These are phyloP conservation scores for Russula foetens DNA, from an alignment of 768 basidiomycete species.

Conservation along the genomic window DNA sequence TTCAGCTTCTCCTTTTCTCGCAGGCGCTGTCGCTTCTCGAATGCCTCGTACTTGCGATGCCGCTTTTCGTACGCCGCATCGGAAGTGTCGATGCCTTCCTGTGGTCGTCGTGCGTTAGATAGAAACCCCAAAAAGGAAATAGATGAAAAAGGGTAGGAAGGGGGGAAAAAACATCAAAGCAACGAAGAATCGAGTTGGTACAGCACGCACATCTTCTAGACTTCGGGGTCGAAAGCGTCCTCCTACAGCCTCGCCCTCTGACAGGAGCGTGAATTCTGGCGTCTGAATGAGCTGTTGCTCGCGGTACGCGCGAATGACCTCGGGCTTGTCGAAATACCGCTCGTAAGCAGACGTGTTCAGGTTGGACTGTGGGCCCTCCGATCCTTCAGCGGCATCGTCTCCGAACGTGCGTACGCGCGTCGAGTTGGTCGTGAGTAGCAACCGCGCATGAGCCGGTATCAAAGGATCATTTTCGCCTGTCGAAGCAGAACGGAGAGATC, in stretches of 20 bases:
- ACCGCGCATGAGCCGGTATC: conserved; percentile 54
- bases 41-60: conserved; percentile 79
- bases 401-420: conserved; percentile 37
- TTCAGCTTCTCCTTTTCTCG: conserved; percentile 89
- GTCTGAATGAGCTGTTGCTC: conserved; percentile 71
- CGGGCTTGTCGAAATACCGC: conserved; percentile 70
- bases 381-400: conserved; percentile 25
- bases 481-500: neutral
- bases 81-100: conserved; percentile 60
- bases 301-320: conserved; percentile 63
- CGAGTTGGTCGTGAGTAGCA: conserved; percentile 71
- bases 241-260: conserved; percentile 47
- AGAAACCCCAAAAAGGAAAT: conserved; percentile 11
- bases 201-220: conserved; percentile 56
- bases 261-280: conserved; percentile 50
- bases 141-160: neutral
- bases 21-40: conserved; percentile 77
- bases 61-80: conserved; percentile 76
- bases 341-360: conserved; percentile 56
- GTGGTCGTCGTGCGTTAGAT: conserved; percentile 17
- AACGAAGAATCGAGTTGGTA: neutral
- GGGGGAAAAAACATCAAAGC: conserved; percentile 3
- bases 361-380: conserved; percentile 40
- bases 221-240: conserved; percentile 64
- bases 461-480: conserved; percentile 65